Evolutionary conservation across 345 rosid species (phyloP).

Genomic region (Hibiscus trionum): DNA sequence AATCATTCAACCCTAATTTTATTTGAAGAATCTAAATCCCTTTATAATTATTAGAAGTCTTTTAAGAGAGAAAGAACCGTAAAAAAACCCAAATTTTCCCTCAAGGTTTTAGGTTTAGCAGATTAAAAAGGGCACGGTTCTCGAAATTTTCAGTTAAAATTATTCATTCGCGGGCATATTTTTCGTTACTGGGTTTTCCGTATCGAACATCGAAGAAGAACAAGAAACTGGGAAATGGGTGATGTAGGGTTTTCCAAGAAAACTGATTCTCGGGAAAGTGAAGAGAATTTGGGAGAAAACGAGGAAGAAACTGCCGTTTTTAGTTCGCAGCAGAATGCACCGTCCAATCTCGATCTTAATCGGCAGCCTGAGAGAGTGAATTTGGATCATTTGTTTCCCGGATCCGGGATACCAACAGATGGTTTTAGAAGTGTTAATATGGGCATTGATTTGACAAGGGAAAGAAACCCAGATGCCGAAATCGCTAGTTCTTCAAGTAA

Average conservation of each 20-base stretch:
- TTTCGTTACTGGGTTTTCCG: background rate
- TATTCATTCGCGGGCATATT: background rate
- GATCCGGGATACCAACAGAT: conserved; percentile 3
- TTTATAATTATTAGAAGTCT: too few species aligned
- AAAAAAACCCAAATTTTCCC: background rate
- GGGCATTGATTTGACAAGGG: conserved; percentile 7
- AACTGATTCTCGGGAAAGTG: conserved; percentile 2
- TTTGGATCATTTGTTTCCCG: background rate
- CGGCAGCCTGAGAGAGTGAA: conserved; percentile 1
- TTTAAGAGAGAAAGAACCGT: too few species aligned
- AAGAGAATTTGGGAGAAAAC: conserved; percentile 2
- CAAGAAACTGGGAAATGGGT: background rate
- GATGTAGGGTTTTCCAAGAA: conserved; percentile 6
- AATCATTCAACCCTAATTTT: too few species aligned
- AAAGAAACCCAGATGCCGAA: conserved; percentile 13
- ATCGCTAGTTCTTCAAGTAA: conserved; percentile 5
- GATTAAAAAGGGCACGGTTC: background rate
- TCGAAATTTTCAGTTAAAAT: background rate
- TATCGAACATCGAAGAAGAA: conserved; percentile 1
- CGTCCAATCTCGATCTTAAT: conserved; percentile 16
- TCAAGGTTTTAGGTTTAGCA: background rate
- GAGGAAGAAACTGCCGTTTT: conserved; percentile 2
- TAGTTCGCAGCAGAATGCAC: background rate
- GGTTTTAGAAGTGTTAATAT: background rate
- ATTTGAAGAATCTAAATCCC: too few species aligned